Percentiles rank a stretch among this genome's conserved stretches.
Evolutionary conservation across 441 rosid species (phyloP).

Genomic region (Gossypium davidsonii): DNA sequence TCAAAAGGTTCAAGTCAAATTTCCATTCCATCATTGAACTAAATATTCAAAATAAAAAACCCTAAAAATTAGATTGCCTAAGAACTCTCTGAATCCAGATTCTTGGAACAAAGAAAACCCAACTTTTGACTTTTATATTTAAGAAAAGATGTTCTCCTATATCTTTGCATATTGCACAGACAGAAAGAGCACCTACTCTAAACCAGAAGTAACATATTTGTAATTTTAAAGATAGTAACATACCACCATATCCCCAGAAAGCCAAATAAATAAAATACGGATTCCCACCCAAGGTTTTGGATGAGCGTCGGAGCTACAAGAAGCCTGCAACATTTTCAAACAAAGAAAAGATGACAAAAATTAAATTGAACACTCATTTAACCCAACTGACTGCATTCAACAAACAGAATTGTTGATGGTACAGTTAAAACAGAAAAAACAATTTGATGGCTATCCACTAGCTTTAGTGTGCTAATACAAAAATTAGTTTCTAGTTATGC

Average conservation of each 20-base stretch:
- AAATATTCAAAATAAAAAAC: conserved; percentile 1
- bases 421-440: background rate
- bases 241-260: conserved; percentile 76
- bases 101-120: background rate
- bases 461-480: background rate
- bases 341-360: conserved; percentile 15
- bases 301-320: conserved; percentile 87
- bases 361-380: conserved; percentile 1
- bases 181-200: conserved; percentile 2
- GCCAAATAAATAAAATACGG: conserved; percentile 78
- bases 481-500: background rate
- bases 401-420: background rate
- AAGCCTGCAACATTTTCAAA: conserved; percentile 54
- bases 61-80: conserved; percentile 3
- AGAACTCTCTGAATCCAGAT: background rate
- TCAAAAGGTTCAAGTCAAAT: conserved; percentile 19
- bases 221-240: conserved; percentile 21
- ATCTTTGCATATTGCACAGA: background rate
- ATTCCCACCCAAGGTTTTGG: conserved; percentile 81
- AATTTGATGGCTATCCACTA: background rate
- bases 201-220: conserved; percentile 5
- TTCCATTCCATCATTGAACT: conserved; percentile 13
- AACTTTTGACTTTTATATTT: background rate
- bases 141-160: background rate
- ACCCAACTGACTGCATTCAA: background rate